Percentiles rank a stretch among this genome's conserved stretches.
Evolutionary conservation across 2,329 filamentous ascomycete species (phyloP).

Genomic region (Ceratocystis destructans): DNA sequence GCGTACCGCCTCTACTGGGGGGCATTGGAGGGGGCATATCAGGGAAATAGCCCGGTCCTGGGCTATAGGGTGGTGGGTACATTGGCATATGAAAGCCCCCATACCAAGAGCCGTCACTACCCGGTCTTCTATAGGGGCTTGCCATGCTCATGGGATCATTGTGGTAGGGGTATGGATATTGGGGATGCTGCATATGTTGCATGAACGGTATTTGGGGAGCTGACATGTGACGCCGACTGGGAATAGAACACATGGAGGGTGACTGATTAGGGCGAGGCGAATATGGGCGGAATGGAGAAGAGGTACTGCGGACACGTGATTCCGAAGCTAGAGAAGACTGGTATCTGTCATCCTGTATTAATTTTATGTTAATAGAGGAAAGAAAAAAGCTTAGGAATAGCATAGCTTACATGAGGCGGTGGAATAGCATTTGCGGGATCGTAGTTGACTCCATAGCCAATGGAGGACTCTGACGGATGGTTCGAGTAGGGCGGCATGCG

Average conservation of each 20-base stretch:
- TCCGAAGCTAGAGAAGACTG: not conserved
- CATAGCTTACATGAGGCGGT: slow-evolving; percentile 4
- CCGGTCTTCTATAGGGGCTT: slow-evolving; percentile 1
- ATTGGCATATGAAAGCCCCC: slow-evolving; percentile 2
- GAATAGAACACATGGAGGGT: slow-evolving; percentile 5
- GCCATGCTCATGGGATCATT: not conserved
- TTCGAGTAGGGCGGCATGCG: not conserved
- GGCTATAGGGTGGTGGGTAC: not conserved
- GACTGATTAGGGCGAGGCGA: not conserved
- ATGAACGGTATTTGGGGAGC: slow-evolving; percentile 8
- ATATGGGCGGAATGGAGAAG: not conserved
- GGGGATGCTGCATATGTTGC: slow-evolving; percentile 7
- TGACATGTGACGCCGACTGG: slow-evolving; percentile 10
- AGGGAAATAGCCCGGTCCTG: not conserved
- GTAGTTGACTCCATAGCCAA: not conserved
- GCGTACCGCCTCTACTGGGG: not conserved
- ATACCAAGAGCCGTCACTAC: slow-evolving; percentile 9
- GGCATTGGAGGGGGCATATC: not conserved
- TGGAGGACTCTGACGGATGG: not conserved
- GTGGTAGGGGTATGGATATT: slow-evolving; percentile 4
- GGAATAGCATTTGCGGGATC: not conserved
- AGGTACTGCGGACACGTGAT: not conserved
- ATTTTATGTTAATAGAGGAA: not conserved
- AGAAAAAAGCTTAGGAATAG: not conserved
- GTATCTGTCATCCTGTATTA: not conserved